Evolutionary conservation across 2,329 filamentous ascomycete species (phyloP).

Genomic region (Sporothrix protearum): DNA sequence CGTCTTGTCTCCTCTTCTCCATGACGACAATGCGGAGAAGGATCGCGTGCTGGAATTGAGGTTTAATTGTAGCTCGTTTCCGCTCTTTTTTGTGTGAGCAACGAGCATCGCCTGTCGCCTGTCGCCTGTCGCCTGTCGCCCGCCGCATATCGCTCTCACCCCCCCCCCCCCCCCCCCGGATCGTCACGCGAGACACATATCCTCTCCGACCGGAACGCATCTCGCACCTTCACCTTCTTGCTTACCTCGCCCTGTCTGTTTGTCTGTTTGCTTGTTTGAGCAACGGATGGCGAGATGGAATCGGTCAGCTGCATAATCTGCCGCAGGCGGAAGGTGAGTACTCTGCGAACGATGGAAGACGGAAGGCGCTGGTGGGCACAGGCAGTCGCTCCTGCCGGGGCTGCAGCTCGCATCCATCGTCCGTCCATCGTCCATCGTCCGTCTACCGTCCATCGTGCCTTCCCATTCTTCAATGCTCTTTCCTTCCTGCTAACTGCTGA

Average conservation of each 20-base stretch:
- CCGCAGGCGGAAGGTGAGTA: conserved; percentile 22
- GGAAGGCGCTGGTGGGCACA: conserved; percentile 9
- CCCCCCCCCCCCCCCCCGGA: not conserved
- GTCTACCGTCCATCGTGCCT: not conserved
- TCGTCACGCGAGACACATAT: not conserved
- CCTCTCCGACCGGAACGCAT: conserved; percentile 6
- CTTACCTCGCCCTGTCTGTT: no score
- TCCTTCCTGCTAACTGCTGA: not conserved
- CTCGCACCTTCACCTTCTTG: not conserved
- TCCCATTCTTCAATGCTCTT: not conserved
- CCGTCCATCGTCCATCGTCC: no score
- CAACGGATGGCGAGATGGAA: conserved; percentile 13
- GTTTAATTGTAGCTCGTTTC: not conserved
- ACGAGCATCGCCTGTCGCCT: not conserved
- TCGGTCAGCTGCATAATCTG: conserved; percentile 32
- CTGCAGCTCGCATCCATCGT: not conserved
- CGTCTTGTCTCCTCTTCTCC: not conserved
- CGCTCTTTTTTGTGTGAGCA: not conserved
- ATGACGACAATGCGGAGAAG: conserved; percentile 18
- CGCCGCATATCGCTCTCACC: conserved; percentile 8
- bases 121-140: conserved; percentile 3
- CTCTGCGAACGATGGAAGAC: not conserved
- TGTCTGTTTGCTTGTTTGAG: not conserved
- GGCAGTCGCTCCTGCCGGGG: not conserved
- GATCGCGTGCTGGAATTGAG: conserved; percentile 13